These are phyloP conservation scores for Trichoderma gamsii DNA, from an alignment of 495 filamentous ascomycete genomes.

Conservation along the genomic window DNA sequence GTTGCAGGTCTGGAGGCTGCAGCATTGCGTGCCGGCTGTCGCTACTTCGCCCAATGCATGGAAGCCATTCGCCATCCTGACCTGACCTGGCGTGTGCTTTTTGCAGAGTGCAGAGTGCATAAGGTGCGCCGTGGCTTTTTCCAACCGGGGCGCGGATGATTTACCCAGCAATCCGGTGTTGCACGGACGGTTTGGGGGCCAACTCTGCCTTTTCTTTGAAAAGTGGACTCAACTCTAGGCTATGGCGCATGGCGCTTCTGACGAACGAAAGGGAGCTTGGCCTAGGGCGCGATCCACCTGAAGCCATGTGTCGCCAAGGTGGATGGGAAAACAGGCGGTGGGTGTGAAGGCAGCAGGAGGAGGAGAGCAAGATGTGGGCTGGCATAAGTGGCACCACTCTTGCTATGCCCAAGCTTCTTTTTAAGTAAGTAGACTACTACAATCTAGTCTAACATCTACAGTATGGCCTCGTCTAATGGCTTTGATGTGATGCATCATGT, in stretches of 20 bases:
- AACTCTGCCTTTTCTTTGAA: not conserved
- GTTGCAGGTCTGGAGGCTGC: not conserved
- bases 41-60: not conserved
- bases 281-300: not conserved
- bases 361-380: not conserved
- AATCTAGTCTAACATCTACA: too few species aligned
- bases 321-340: constrained; percentile 2
- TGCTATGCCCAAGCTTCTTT: too few species aligned
- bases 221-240: not conserved
- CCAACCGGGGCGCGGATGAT: constrained; percentile 1
- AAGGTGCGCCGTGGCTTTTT: not conserved
- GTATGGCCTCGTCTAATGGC: too few species aligned
- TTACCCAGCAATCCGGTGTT: constrained; percentile 12
- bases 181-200: constrained; percentile 3
- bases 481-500: not conserved
- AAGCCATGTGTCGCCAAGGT: constrained; percentile 13
- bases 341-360: not conserved
- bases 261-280: not conserved
- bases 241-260: not conserved
- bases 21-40: not conserved
- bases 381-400: too few species aligned
- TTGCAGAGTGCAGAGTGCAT: too few species aligned
- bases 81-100: not conserved
- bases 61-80: too few species aligned
- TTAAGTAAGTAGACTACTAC: too few species aligned